Conservation (phyloP, 2,329 filamentous ascomycete species). For the Elsinoe fawcettii region DNA sequence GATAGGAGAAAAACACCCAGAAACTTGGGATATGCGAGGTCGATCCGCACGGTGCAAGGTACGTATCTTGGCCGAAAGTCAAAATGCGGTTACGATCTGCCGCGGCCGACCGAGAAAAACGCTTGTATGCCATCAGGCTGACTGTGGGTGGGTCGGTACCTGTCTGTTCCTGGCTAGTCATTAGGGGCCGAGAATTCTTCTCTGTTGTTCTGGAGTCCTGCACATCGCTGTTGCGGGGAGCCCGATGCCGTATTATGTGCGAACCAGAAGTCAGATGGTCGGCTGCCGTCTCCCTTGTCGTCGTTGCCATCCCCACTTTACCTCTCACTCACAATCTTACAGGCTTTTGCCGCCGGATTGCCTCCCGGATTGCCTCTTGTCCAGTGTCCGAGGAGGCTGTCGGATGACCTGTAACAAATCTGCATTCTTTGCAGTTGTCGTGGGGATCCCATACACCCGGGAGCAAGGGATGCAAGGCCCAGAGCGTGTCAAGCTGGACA, state of each 20-base stretch:
- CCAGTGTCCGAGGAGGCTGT: not conserved
- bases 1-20: slow-evolving; percentile 9
- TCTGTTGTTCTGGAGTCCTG: slow-evolving; percentile 11
- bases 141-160: slow-evolving; percentile 1
- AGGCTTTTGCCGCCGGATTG: slow-evolving; percentile 7
- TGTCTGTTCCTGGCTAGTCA: slow-evolving; percentile 9
- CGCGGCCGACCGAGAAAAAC: slow-evolving; percentile 1
- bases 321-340: slow-evolving; percentile 8
- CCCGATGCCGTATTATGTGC: not conserved
- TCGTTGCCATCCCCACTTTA: not conserved
- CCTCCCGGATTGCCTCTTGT: not conserved
- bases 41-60: slow-evolving; percentile 14
- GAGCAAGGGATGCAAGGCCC: not conserved
- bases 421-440: slow-evolving; percentile 10
- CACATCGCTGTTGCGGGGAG: slow-evolving; percentile 2
- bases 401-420: not conserved
- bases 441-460: not conserved
- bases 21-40: slow-evolving; percentile 13
- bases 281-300: not conserved
- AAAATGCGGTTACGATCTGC: slow-evolving; percentile 1
- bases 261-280: not conserved
- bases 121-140: slow-evolving; percentile 2
- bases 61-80: slow-evolving; percentile 9
- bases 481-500: slow-evolving; percentile 3
- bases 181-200: not conserved